Base-by-base conservation (phyloP, 2,329 filamentous ascomycete genomes). In the Ascochyta lentis region DNA sequence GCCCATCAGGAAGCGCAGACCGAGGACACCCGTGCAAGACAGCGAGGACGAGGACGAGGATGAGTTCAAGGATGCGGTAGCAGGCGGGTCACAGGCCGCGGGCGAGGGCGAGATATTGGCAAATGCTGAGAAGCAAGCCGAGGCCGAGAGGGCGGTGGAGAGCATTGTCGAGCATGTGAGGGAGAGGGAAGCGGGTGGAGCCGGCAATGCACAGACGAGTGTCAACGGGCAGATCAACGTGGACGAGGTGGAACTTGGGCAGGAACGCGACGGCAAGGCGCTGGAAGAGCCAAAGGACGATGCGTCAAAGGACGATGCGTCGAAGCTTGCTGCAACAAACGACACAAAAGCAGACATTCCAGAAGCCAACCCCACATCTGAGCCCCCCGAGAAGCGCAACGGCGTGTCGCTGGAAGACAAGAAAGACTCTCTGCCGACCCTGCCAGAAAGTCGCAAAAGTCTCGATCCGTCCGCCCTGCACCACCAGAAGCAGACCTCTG, bases 1-100 rank as follows among this genome's bases (percentile, higher is more conserved):
- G 60, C 88, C 88, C 16, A 82, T 89, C 59, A 81, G 80, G 70
- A 84, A 80, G 65, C 81, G 64, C 44, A 58, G 71, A 34, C 65
- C 65, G 24, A 66, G 66, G 45, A 67, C 64, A 29, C 67, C 67
- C 16, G 59, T 69, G 43, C 67, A 50, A 53, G 71, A 70, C 26
- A 65, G 58, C 37, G 68, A 71, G 19, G 63, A 67, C 4, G 64
- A 65, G n/a, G 70, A 68, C 31, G 63, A 65, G 16, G 70, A 68
- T 29, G 62, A 64, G 51, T 68, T 72, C 56, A 63, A 64, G 46
- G 68, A 73, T 65, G 67, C 67, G 42, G 65, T 67, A 53, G 58
- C 47, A 19, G 46, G 33, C 38, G 37, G n/a, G 16, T 23, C 40
- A 3, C 31, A 26, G 37, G 29, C 31, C 31, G 29, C 47, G 13